These are phyloP conservation scores for Cucurbita maxima DNA, from an alignment of 306 rosid genomes.

Conservation along the genomic window DNA sequence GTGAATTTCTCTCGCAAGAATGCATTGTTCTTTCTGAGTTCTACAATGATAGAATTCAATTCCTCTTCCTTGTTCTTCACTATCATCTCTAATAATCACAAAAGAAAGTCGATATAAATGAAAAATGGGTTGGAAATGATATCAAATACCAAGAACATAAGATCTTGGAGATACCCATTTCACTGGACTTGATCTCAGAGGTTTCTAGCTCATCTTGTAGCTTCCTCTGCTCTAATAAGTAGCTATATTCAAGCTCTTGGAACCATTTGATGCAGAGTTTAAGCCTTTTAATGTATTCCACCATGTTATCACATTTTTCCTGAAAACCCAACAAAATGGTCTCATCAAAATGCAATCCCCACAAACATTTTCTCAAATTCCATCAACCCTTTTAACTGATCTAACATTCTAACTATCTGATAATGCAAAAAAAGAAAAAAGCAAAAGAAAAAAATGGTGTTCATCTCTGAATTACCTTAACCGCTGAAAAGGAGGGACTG, in stretches of 20 bases:
- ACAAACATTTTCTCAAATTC: background rate
- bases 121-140: background rate
- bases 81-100: background rate
- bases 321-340: slow-evolving; percentile 8
- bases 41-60: slow-evolving; percentile 53
- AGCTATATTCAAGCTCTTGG: slow-evolving; percentile 79
- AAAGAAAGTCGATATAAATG: background rate
- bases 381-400: background rate
- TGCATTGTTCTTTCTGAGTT: slow-evolving; percentile 58
- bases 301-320: slow-evolving; percentile 95
- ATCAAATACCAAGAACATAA: background rate
- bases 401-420: background rate
- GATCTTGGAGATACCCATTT: slow-evolving; percentile 37
- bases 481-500: slow-evolving; percentile 15
- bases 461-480: slow-evolving; percentile 7
- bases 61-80: slow-evolving; percentile 84
- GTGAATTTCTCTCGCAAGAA: slow-evolving; percentile 60
- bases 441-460: background rate
- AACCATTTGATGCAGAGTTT: slow-evolving; percentile 90
- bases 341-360: slow-evolving; percentile 4
- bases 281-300: slow-evolving; percentile 81
- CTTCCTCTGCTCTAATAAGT: slow-evolving; percentile 66
- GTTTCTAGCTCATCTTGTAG: slow-evolving; percentile 47
- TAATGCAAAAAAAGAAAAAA: slow-evolving; percentile 4
- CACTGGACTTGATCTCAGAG: slow-evolving; percentile 51